phyloP scores from a whole-genome alignment of 495 filamentous ascomycete genomes.

The Parathielavia hyrcaniae region DNA sequence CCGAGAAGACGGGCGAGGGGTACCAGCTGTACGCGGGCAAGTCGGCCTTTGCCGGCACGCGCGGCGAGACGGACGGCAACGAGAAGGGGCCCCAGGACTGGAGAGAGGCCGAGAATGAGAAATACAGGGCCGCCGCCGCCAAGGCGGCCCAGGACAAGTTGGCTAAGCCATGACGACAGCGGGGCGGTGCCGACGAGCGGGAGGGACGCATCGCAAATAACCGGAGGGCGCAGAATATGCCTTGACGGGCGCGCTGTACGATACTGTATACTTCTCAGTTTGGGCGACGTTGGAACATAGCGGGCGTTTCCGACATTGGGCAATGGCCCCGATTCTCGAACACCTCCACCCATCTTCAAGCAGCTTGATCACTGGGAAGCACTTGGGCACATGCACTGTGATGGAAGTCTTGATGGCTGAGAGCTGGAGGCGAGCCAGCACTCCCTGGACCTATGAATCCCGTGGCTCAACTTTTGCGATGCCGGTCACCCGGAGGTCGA shows the following conservation, averaged over 20 bases:
- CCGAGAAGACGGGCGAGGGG: conserved; percentile 46
- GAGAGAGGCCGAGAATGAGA: conserved; percentile 52
- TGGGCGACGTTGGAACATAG: background rate
- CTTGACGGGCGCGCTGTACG: background rate
- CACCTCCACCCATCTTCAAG: no score
- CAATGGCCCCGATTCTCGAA: background rate
- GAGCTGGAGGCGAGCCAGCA: background rate
- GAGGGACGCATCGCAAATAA: background rate
- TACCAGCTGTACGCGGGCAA: conserved; percentile 76
- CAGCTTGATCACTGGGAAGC: background rate
- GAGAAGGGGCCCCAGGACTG: conserved; percentile 48
- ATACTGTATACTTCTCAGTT: background rate
- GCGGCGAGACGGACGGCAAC: conserved; percentile 46
- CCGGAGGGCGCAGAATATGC: background rate
- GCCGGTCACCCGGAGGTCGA: no score
- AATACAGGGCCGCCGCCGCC: conserved; percentile 36
- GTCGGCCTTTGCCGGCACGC: conserved; percentile 56
- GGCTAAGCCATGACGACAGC: conserved; percentile 11
- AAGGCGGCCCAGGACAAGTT: conserved; percentile 27
- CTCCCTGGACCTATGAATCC: no score
- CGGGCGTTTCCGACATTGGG: background rate
- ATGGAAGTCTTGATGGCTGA: background rate
- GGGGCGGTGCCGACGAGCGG: background rate
- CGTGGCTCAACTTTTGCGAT: no score
- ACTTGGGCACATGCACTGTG: background rate